These are phyloP conservation scores for Acer campestre DNA, from an alignment of 345 rosid species.

Conservation along the genomic window DNA sequence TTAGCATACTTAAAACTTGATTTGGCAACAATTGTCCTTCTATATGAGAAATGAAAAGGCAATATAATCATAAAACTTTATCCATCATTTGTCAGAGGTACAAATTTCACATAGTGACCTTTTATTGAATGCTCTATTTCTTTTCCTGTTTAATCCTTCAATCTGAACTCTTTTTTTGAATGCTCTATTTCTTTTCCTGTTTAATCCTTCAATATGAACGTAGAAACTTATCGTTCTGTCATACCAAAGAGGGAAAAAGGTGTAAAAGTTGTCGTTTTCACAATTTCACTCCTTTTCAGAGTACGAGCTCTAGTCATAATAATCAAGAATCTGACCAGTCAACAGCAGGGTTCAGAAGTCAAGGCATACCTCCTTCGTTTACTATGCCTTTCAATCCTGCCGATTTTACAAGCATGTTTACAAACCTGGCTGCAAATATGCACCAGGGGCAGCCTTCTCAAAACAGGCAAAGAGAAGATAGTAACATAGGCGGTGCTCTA, in stretches of 20 bases:
- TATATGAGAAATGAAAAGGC: neutral
- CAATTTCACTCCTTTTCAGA: slow-evolving; percentile 20
- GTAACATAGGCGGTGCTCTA: slow-evolving; percentile 16
- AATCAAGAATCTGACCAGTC: slow-evolving; percentile 38
- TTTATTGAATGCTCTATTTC: neutral
- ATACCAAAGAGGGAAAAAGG: neutral
- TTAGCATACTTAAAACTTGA: slow-evolving; percentile 2
- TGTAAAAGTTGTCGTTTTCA: neutral
- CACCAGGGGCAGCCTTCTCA: slow-evolving; percentile 39
- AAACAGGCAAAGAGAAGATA: slow-evolving; percentile 35
- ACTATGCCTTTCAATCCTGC: slow-evolving; percentile 35
- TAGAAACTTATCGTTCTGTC: neutral
- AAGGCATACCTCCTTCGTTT: slow-evolving; percentile 30
- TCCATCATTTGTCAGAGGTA: neutral
- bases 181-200: neutral
- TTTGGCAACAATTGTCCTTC: neutral
- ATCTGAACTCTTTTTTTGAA: too few relatives aligned
- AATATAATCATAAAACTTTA: neutral
- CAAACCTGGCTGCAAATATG: slow-evolving; percentile 36
- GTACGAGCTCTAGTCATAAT: slow-evolving; percentile 26
- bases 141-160: neutral
- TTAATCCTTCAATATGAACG: neutral
- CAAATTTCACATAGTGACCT: neutral
- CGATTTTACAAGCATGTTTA: slow-evolving; percentile 41
- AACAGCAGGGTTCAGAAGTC: slow-evolving; percentile 31